phyloP scores from a whole-genome alignment of 208 protist species.

The Acanthamoeba lenticulata region DNA sequence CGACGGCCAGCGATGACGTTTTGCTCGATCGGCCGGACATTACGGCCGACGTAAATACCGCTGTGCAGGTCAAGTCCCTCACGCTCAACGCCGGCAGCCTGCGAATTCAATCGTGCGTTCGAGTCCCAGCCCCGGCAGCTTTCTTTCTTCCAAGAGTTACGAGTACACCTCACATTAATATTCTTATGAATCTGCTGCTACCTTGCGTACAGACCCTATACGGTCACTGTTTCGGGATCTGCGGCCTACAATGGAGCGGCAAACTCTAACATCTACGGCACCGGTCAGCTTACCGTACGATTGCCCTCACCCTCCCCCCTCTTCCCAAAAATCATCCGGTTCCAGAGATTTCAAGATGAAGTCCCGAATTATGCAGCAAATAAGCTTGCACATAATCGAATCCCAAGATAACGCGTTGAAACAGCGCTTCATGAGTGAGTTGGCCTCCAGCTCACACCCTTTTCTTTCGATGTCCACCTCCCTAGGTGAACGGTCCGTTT shows the following conservation, averaged over 20 bases:
- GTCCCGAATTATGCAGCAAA: too few species aligned
- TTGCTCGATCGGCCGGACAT: background rate
- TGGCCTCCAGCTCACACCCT: too few species aligned
- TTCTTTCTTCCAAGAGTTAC: too few species aligned
- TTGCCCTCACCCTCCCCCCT: background rate
- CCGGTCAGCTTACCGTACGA: slow-evolving; percentile 25
- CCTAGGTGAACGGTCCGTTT: slow-evolving; percentile 11
- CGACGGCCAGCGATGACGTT: slow-evolving; percentile 16
- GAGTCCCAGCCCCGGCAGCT: too few species aligned
- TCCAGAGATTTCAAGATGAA: too few species aligned
- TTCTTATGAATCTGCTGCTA: background rate
- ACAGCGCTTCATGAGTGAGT: too few species aligned
- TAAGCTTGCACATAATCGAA: too few species aligned
- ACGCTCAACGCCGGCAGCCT: background rate
- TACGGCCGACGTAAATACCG: background rate
- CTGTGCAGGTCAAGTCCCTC: background rate
- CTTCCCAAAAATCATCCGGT: background rate
- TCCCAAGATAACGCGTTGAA: too few species aligned
- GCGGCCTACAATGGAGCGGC: background rate
- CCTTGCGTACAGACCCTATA: background rate
- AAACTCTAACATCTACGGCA: background rate
- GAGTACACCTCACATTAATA: too few species aligned
- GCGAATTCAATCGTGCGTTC: background rate
- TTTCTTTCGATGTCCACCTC: too few species aligned
- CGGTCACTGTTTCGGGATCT: background rate